These are phyloP conservation scores for Pseudogymnoascus sp. DNA, from an alignment of 2,329 filamentous ascomycete genomes.

Conservation along the genomic window DNA sequence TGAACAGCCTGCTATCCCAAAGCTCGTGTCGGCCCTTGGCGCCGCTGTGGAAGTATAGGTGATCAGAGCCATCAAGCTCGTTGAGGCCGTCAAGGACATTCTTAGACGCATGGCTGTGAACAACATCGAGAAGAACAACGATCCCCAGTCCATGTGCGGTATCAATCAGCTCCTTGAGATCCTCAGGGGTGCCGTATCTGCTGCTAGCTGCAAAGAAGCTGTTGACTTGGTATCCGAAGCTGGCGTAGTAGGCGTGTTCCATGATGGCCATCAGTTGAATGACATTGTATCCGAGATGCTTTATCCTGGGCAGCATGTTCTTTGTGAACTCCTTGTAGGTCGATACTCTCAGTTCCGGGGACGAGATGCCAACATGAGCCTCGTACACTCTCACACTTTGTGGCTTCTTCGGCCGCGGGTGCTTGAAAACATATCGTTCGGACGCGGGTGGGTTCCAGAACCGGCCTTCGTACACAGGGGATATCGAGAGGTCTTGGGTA, in stretches of 20 bases:
- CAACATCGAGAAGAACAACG: slow-evolving; percentile 85
- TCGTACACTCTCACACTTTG: slow-evolving; percentile 88
- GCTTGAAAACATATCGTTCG: slow-evolving; percentile 77
- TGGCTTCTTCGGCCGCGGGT: slow-evolving; percentile 75
- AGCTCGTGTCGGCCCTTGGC: slow-evolving; percentile 78
- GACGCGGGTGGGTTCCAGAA: slow-evolving; percentile 89
- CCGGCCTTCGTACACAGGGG: slow-evolving; percentile 84
- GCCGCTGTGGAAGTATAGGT: slow-evolving; percentile 91
- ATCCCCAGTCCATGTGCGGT: slow-evolving; percentile 88
- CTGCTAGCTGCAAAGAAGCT: slow-evolving; percentile 98
- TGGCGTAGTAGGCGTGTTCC: slow-evolving; percentile 99
- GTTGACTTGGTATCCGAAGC: slow-evolving; percentile 97
- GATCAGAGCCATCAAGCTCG: slow-evolving; percentile 89
- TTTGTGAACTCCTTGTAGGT: slow-evolving; percentile 97
- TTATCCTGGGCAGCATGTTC: slow-evolving; percentile 86
- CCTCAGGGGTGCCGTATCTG: slow-evolving; percentile 86
- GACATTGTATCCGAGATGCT: slow-evolving; percentile 85
- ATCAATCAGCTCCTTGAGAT: slow-evolving; percentile 93
- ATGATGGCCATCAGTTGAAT: slow-evolving; percentile 99
- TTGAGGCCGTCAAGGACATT: slow-evolving; percentile 94
- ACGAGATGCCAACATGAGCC: slow-evolving; percentile 96
- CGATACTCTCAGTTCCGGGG: slow-evolving; percentile 77
- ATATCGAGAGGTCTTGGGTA: slow-evolving; percentile 83
- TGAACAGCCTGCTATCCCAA: slow-evolving; percentile 96
- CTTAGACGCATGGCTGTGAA: slow-evolving; percentile 97